Evolutionary conservation across 2,329 filamentous ascomycete species (phyloP).

Genomic region (Xylaria sp.): DNA sequence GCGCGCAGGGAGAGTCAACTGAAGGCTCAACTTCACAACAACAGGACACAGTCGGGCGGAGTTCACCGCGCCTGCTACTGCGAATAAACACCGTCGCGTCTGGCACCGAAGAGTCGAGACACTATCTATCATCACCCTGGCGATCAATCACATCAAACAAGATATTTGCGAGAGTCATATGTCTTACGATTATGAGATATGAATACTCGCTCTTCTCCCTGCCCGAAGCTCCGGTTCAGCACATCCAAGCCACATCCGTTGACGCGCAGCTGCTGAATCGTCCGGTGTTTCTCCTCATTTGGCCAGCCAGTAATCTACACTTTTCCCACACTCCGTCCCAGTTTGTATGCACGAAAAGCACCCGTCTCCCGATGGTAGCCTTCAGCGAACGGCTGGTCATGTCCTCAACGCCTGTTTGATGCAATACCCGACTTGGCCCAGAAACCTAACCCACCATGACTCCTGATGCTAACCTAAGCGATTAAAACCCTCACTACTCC

Average conservation of each 20-base stretch:
- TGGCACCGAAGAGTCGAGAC: too few relatives aligned
- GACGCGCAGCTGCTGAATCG: neutral
- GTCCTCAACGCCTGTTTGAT: conserved; percentile 30
- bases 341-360: conserved; percentile 28
- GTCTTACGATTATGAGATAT: too few relatives aligned
- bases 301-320: conserved; percentile 26
- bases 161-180: too few relatives aligned
- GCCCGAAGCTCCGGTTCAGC: neutral
- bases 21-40: neutral
- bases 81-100: too few relatives aligned
- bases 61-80: neutral
- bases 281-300: conserved; percentile 7
- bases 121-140: too few relatives aligned
- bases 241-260: neutral
- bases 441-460: conserved; percentile 17
- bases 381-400: conserved; percentile 18
- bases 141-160: too few relatives aligned
- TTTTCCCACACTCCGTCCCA: conserved; percentile 25
- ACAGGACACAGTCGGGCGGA: neutral
- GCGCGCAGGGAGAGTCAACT: neutral
- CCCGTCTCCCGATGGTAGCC: conserved; percentile 18
- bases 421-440: conserved; percentile 21
- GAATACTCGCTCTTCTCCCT: neutral
- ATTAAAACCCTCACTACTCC: conserved; percentile 5
- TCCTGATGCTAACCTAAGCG: conserved; percentile 9